Percentiles rank a stretch among this genome's conserved stretches.
phyloP scores from a whole-genome alignment of 768 basidiomycete species.

The Lyophyllum semitale region DNA sequence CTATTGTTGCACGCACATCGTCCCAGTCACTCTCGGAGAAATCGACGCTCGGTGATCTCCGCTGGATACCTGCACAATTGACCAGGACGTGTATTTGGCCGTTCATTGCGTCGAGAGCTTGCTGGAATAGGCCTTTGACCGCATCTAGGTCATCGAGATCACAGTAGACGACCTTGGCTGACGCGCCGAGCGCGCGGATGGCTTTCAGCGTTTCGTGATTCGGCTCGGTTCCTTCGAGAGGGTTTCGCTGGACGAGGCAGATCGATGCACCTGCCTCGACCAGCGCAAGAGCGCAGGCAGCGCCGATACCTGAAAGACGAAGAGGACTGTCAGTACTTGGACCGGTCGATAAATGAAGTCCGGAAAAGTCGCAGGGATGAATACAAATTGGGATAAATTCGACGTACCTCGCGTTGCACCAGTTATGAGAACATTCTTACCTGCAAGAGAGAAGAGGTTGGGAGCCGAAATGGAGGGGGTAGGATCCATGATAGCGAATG shows the following conservation, averaged over 20 bases:
- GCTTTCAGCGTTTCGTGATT: constrained; percentile 31
- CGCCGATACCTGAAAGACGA: constrained; percentile 44
- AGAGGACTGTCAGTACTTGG: constrained; percentile 1
- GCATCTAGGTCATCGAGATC: constrained; percentile 41
- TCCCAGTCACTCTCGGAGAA: constrained; percentile 73
- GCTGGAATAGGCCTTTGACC: constrained; percentile 42
- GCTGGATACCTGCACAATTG: constrained; percentile 70
- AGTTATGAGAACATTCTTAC: constrained; percentile 75
- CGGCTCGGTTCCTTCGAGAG: constrained; percentile 18
- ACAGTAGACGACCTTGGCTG: constrained; percentile 38
- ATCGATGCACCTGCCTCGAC: constrained; percentile 51
- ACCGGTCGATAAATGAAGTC: not conserved
- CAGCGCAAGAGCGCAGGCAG: constrained; percentile 49
- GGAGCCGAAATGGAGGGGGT: constrained; percentile 50
- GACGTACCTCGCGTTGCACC: constrained; percentile 72
- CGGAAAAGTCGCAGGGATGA: constrained; percentile 3
- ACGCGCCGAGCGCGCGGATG: constrained; percentile 31
- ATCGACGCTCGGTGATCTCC: constrained; percentile 56
- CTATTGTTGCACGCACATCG: constrained; percentile 43
- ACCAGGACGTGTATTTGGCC: constrained; percentile 61
- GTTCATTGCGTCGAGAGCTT: constrained; percentile 40
- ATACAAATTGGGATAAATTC: constrained; percentile 9
- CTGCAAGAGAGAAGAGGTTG: constrained; percentile 66
- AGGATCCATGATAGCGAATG: constrained; percentile 54
- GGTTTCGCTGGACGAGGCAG: constrained; percentile 44